These are phyloP conservation scores for Achlya hypogyna DNA, from an alignment of 352 stramenopile species.

Conservation along the genomic window DNA sequence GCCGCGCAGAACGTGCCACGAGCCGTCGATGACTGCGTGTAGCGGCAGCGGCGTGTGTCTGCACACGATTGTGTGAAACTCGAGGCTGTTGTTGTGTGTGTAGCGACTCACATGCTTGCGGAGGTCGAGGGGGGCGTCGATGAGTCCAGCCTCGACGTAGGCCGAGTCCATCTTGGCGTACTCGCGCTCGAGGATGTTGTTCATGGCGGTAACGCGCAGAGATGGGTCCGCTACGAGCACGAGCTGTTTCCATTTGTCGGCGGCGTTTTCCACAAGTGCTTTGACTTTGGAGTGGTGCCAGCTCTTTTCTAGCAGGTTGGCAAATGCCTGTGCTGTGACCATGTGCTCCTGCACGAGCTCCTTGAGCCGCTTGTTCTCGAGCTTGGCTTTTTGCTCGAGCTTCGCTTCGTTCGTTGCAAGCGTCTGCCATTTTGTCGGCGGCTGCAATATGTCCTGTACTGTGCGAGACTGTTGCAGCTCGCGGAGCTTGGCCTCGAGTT, in stretches of 20 bases:
- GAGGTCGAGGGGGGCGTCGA: neutral
- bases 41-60: neutral
- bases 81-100: neutral
- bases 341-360: constrained; percentile 4
- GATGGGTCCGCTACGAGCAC: neutral
- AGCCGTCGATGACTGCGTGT: neutral
- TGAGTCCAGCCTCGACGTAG: neutral
- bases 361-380: constrained; percentile 2
- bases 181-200: neutral
- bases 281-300: neutral
- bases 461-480: neutral
- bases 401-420: neutral
- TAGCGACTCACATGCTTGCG: neutral
- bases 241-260: constrained; percentile 1
- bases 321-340: neutral
- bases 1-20: neutral
- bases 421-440: neutral
- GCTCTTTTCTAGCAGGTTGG: neutral
- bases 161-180: neutral
- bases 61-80: constrained; percentile 5
- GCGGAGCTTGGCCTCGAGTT: neutral
- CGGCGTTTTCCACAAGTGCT: neutral
- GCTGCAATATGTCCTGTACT: neutral
- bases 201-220: neutral
- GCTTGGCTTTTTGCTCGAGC: neutral